Base-by-base conservation (phyloP, 2,329 filamentous ascomycete species). In the Fusarium oligoseptatum region DNA sequence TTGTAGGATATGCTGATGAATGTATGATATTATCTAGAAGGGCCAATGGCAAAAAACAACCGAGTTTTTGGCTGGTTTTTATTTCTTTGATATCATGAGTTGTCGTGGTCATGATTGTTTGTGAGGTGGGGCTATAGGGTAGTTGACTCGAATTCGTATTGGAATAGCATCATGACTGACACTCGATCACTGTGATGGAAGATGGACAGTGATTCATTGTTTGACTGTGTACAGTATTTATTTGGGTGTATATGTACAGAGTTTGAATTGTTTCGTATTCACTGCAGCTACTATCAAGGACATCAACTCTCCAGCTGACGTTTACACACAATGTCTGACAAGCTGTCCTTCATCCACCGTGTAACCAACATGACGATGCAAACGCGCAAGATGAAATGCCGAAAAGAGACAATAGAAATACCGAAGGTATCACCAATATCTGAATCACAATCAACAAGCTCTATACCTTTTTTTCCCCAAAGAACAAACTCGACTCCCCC, bases 51-150 rank as follows among this genome's bases (percentile, higher is more conserved):
- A 57, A 32, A 12, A 12, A 52, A 32, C n/a, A 10, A 29, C 11
- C 14, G 32, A 70, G 48, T 41, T 66, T 66, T 15, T n/a, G 24
- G 9, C 11, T 17, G 10, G 32, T 36, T 56, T 61, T 64, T 24
- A 17, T 20, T 43, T 43, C 22, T n/a, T 22, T 57, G 24, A n/a
- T 29, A 32, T 58, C 32, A 14, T 55, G 55, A 15, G 6, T 55
- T 29, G 48, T 32, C 3, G 20, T 5, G 4, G 22, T 61, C 34
- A 39, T 50, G 39, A 62, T 43, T 36, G 9, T 41, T 41, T 9
- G 24, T 11, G 34, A 10, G 1, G 29, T 20, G 12, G 5, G 17
- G 36, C 66, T 77, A 24, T 72, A 77, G 76, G 76, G 76, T 77
- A 77, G 39, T 3, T 2, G 11, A 0, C 2, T 37, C 4, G 37